phyloP scores from a whole-genome alignment of 306 rosid genomes.

The Medicago ruthenica region DNA sequence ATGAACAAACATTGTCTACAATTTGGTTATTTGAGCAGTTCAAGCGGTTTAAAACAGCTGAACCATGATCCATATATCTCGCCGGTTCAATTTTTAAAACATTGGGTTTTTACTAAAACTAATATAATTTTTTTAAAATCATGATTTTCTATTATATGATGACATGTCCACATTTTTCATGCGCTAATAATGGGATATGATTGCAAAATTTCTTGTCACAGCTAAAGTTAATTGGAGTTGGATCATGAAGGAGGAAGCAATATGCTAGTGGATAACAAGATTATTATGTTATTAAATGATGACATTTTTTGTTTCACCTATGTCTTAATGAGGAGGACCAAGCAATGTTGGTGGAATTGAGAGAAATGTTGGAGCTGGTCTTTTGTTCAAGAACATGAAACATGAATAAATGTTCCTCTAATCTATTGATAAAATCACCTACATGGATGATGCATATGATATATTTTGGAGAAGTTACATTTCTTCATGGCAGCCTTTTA shows the following conservation, averaged over 20 bases:
- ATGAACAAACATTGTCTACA: neutral
- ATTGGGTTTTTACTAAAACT: neutral
- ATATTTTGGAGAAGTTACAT: slow-evolving; percentile 38
- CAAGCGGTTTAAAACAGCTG: neutral
- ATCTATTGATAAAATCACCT: slow-evolving; percentile 34
- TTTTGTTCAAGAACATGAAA: slow-evolving; percentile 6
- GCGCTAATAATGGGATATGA: slow-evolving; percentile 3
- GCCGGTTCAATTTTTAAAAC: neutral
- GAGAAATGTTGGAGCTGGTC: slow-evolving; percentile 35
- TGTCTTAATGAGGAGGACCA: slow-evolving; percentile 2
- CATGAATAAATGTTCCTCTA: slow-evolving; percentile 38
- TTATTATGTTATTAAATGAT: neutral
- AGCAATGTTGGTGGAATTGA: neutral
- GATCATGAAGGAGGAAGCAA: slow-evolving; percentile 48
- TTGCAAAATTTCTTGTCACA: slow-evolving; percentile 38
- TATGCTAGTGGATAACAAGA: slow-evolving; percentile 10
- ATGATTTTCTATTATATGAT: neutral
- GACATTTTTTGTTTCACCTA: slow-evolving; percentile 35
- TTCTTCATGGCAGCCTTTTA: slow-evolving; percentile 29
- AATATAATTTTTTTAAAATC: neutral
- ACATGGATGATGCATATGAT: slow-evolving; percentile 42
- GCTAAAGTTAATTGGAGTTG: slow-evolving; percentile 71
- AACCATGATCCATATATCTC: neutral
- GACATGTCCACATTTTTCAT: slow-evolving; percentile 18
- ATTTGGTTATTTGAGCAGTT: neutral